Evolutionary conservation across 1,284 basidiomycete genomes (phyloP).

Genomic region (Caloboletus inedulis): DNA sequence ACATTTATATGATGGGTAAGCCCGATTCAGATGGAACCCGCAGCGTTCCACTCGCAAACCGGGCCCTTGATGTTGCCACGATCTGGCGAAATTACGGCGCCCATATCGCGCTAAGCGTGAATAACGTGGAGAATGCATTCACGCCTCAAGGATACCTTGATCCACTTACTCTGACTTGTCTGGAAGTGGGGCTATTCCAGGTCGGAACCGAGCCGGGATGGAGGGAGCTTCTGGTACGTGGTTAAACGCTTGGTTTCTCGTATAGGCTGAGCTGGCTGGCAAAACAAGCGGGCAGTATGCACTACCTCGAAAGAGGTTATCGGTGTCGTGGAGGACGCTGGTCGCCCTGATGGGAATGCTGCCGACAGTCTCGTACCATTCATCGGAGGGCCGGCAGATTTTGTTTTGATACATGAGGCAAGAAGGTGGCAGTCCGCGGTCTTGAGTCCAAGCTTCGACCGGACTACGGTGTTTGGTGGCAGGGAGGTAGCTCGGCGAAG

Average conservation of each 20-base stretch:
- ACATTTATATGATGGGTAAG: slow-evolving; percentile 65
- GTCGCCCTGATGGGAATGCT: slow-evolving; percentile 8
- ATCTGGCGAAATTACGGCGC: slow-evolving; percentile 45
- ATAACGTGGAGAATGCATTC: slow-evolving; percentile 65
- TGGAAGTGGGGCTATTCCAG: slow-evolving; percentile 61
- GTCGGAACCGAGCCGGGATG: slow-evolving; percentile 48
- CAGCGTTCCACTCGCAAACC: slow-evolving; percentile 38
- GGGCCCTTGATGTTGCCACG: slow-evolving; percentile 52
- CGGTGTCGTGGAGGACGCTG: slow-evolving; percentile 27
- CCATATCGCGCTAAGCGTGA: slow-evolving; percentile 54
- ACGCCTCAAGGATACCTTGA: slow-evolving; percentile 63
- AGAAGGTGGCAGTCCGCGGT: slow-evolving; percentile 44
- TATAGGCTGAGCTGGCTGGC: not conserved
- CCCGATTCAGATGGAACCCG: slow-evolving; percentile 16
- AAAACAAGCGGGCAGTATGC: slow-evolving; percentile 44
- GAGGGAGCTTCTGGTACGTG: slow-evolving; percentile 47
- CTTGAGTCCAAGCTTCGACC: slow-evolving; percentile 45
- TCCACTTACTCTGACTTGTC: slow-evolving; percentile 53
- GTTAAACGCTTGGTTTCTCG: not conserved
- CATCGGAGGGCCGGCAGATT: slow-evolving; percentile 49
- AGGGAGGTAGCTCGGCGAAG: slow-evolving; percentile 26
- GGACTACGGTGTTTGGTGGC: slow-evolving; percentile 36
- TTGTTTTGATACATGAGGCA: slow-evolving; percentile 56
- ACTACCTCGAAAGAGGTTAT: slow-evolving; percentile 47
- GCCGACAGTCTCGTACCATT: slow-evolving; percentile 36